phyloP scores from a whole-genome alignment of 371 early-diverging fungal species.

The Lichtheimia ornata region DNA sequence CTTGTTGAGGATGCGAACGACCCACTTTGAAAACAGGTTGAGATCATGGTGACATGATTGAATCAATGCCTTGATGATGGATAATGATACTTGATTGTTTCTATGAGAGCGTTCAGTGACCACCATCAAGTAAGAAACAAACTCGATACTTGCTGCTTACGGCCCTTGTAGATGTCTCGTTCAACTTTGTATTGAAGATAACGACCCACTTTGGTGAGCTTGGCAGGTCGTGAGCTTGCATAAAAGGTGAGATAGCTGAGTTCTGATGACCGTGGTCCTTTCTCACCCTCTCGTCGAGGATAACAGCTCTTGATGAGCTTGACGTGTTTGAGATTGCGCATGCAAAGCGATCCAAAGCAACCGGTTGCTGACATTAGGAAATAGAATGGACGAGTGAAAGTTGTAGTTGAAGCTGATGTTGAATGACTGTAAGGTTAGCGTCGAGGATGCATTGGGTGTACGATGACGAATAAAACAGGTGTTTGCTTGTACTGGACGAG shows the following conservation, averaged over 20 bases:
- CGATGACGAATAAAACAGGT: too few species aligned
- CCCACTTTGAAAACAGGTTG: conserved; percentile 78
- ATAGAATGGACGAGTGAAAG: neutral
- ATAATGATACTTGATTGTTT: conserved; percentile 57
- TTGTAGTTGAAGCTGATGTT: too few species aligned
- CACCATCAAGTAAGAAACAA: too few species aligned
- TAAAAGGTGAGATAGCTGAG: conserved; percentile 91
- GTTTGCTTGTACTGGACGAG: neutral
- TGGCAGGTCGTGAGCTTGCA: conserved; percentile 87
- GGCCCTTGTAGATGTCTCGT: conserved; percentile 64
- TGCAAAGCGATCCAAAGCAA: neutral
- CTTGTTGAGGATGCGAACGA: conserved; percentile 57
- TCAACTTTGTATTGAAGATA: conserved; percentile 80
- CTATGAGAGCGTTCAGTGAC: conserved; percentile 8
- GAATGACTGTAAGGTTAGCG: too few species aligned
- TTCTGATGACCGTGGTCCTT: conserved; percentile 78
- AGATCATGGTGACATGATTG: conserved; percentile 74
- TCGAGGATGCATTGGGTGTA: too few species aligned
- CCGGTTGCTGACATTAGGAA: neutral
- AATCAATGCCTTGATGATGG: conserved; percentile 75
- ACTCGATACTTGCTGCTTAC: conserved; percentile 52
- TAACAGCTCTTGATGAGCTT: conserved; percentile 91
- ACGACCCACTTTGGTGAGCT: conserved; percentile 88
- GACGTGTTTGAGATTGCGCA: conserved; percentile 79
- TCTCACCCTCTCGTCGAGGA: conserved; percentile 82